A percentile compares a stretch with the other conserved stretches of the same genome.
Conservation (phyloP, 2,329 filamentous ascomycete species). For the Exophiala spinifera region DNA sequence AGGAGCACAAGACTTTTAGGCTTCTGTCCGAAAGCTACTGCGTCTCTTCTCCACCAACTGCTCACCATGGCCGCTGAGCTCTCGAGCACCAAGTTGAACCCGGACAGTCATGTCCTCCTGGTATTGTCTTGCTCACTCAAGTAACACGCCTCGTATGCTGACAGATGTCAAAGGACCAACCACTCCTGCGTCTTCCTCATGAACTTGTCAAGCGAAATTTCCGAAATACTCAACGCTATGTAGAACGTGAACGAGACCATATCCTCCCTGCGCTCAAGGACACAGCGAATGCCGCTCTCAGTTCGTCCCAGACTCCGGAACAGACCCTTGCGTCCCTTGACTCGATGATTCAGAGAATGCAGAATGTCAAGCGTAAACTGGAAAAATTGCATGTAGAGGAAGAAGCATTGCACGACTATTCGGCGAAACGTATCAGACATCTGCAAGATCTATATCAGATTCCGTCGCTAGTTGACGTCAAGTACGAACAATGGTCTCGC, state of each 20-base stretch:
- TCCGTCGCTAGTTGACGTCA: slow-evolving; percentile 79
- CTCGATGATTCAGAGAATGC: slow-evolving; percentile 78
- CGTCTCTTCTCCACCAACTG: not conserved
- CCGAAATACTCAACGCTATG: slow-evolving; percentile 61
- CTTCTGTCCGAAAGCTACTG: no score
- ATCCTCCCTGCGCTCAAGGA: slow-evolving; percentile 50
- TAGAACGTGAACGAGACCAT: slow-evolving; percentile 48
- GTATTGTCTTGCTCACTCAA: slow-evolving; percentile 32
- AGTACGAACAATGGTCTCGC: slow-evolving; percentile 88
- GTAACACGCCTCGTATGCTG: not conserved
- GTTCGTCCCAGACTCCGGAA: slow-evolving; percentile 59
- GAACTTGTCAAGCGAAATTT: slow-evolving; percentile 94
- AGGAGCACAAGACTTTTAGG: no score
- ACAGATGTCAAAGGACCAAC: slow-evolving; percentile 68
- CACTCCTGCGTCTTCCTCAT: slow-evolving; percentile 85
- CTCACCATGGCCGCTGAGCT: slow-evolving; percentile 21
- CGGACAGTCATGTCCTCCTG: slow-evolving; percentile 49
- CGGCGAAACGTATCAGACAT: slow-evolving; percentile 73
- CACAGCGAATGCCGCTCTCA: slow-evolving; percentile 61
- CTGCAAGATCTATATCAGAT: slow-evolving; percentile 77
- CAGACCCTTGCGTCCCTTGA: slow-evolving; percentile 80
- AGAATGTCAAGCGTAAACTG: slow-evolving; percentile 84
- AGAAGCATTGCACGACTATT: slow-evolving; percentile 68
- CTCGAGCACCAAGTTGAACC: slow-evolving; percentile 47
- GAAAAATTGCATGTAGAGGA: slow-evolving; percentile 75